These are phyloP conservation scores for Metroxylon sagu DNA, from an alignment of 176 grass and related monocot genomes.

Conservation along the genomic window DNA sequence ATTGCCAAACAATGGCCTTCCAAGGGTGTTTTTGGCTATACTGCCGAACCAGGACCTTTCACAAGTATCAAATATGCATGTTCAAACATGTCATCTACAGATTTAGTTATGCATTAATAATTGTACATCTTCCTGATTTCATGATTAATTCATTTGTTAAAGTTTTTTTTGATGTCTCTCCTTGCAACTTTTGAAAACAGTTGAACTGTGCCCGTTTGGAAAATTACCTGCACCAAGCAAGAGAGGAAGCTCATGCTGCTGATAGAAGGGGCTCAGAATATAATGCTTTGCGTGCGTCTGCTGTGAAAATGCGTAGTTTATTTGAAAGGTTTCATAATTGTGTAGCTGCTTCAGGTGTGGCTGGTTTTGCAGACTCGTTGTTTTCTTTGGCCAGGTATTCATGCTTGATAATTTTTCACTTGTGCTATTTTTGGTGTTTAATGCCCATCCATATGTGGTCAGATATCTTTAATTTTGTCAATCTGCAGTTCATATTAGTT, in stretches of 20 bases:
- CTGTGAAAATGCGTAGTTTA: constrained; percentile 71
- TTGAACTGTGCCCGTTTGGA: constrained; percentile 91
- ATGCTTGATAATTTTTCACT: neutral
- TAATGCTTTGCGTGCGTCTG: constrained; percentile 56
- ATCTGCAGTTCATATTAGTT: too few relatives aligned
- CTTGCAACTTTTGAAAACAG: constrained; percentile 20
- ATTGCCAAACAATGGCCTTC: too few relatives aligned
- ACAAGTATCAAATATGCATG: too few relatives aligned
- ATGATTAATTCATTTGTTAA: neutral
- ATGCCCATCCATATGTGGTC: neutral
- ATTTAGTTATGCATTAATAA: too few relatives aligned
- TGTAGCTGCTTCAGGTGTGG: constrained; percentile 32
- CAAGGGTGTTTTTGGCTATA: too few relatives aligned
- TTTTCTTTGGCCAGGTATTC: constrained; percentile 69
- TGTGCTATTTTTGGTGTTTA: neutral
- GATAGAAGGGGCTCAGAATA: constrained; percentile 89
- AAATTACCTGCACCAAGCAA: constrained; percentile 82
- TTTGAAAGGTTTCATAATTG: constrained; percentile 77
- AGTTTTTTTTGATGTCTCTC: neutral
- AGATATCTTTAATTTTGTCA: too few relatives aligned
- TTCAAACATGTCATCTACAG: too few relatives aligned
- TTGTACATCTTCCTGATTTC: too few relatives aligned
- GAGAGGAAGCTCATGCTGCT: constrained; percentile 82
- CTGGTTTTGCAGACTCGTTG: constrained; percentile 67
- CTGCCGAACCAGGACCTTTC: too few relatives aligned